Evolutionary conservation across 2,329 filamentous ascomycete species (phyloP).

Genomic region (Nemania sp.): DNA sequence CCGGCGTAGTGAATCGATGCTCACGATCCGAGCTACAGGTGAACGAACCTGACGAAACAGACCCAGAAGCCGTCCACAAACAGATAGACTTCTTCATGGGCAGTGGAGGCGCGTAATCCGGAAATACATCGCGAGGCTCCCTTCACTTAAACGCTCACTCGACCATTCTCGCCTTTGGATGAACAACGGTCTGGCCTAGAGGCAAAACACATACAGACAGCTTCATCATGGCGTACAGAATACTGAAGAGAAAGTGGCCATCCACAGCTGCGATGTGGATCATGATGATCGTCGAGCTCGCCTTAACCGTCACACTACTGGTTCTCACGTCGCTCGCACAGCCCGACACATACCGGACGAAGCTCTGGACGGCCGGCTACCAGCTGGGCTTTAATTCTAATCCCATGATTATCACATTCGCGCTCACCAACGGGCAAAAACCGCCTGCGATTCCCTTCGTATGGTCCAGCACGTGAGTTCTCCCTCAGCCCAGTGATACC

Average conservation of each 20-base stretch:
- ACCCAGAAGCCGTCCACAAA: not conserved
- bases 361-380: conserved; percentile 73
- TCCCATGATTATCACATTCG: conserved; percentile 69
- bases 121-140: conserved; percentile 21
- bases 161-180: conserved; percentile 7
- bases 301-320: conserved; percentile 65
- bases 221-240: conserved; percentile 50
- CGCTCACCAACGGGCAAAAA: conserved; percentile 70
- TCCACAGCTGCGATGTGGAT: conserved; percentile 61
- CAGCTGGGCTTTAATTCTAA: conserved; percentile 75
- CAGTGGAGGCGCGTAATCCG: not conserved
- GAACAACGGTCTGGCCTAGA: conserved; percentile 7
- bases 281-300: conserved; percentile 68
- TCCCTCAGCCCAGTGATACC: not conserved
- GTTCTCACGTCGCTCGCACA: conserved; percentile 74
- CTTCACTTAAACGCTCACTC: conserved; percentile 18
- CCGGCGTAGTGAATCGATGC: conserved; percentile 28
- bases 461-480: conserved; percentile 70
- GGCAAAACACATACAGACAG: not conserved
- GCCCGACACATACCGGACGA: conserved; percentile 71
- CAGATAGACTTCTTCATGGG: not conserved
- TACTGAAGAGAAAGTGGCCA: conserved; percentile 63
- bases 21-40: too few relatives aligned
- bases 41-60: conserved; percentile 21
- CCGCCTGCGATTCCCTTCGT: conserved; percentile 67